A percentile compares a stretch with the other conserved stretches of the same genome.
Conservation (phyloP, 2,329 filamentous ascomycete genomes). For the Cercospora citrullina region DNA sequence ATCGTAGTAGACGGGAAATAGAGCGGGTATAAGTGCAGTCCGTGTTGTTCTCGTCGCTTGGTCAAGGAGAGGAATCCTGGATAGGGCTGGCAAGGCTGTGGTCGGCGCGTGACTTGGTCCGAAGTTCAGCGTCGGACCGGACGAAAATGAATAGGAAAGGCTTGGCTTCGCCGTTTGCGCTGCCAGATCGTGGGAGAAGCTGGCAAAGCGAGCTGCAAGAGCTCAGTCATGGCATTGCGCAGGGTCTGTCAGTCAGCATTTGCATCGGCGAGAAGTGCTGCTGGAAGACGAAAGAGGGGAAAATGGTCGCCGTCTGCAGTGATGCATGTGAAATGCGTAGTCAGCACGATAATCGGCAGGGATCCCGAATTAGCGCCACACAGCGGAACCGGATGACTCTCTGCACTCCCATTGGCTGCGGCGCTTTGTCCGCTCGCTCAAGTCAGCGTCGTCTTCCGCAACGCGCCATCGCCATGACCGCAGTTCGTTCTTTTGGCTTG, state of each 20-base stretch:
- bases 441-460: background rate
- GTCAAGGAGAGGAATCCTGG: slow-evolving; percentile 2
- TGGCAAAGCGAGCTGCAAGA: slow-evolving; percentile 10
- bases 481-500: background rate
- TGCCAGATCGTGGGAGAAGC: background rate
- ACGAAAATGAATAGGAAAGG: slow-evolving; percentile 13
- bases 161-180: slow-evolving; percentile 9
- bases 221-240: background rate
- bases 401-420: background rate
- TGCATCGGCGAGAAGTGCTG: background rate
- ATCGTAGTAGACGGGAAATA: background rate
- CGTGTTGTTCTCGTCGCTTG: slow-evolving; percentile 4
- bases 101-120: slow-evolving; percentile 5
- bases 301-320: background rate
- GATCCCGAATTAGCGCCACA: background rate
- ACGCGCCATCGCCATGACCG: background rate
- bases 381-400: background rate
- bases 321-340: background rate
- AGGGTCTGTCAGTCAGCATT: background rate
- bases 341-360: slow-evolving; percentile 9
- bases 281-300: background rate
- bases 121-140: background rate
- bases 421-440: background rate
- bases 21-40: slow-evolving; percentile 3
- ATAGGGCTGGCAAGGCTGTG: slow-evolving; percentile 5